These are phyloP conservation scores for Pythium myriotylum DNA, from an alignment of 352 stramenopile genomes.

Conservation along the genomic window DNA sequence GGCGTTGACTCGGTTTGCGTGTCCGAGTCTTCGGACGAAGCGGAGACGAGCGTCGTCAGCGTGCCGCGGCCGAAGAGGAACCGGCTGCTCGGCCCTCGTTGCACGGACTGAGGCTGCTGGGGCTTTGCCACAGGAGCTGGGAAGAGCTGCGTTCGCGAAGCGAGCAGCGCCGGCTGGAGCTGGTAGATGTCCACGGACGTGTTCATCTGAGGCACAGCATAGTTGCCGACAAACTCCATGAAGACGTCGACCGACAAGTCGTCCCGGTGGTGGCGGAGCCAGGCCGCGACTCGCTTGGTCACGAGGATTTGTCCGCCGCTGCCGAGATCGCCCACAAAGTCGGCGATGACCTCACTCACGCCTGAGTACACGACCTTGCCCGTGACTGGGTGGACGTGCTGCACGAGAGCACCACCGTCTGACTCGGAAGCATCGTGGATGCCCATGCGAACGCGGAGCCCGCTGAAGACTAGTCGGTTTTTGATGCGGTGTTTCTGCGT, in stretches of 20 bases:
- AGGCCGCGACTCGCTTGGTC: slow-evolving; percentile 5
- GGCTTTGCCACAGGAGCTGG: neutral
- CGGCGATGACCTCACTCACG: slow-evolving; percentile 22
- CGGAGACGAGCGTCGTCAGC: too few relatives aligned
- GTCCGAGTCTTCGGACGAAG: too few relatives aligned
- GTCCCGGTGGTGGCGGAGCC: slow-evolving; percentile 4
- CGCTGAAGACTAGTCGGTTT: slow-evolving; percentile 19
- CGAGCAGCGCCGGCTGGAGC: slow-evolving; percentile 31
- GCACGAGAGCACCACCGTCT: slow-evolving; percentile 2
- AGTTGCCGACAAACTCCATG: slow-evolving; percentile 34
- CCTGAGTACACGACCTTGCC: slow-evolving; percentile 30
- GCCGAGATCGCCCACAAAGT: slow-evolving; percentile 30
- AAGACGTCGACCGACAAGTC: slow-evolving; percentile 19
- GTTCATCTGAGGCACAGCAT: slow-evolving; percentile 47
- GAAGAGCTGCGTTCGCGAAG: slow-evolving; percentile 1
- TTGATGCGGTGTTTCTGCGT: neutral
- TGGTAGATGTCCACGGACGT: slow-evolving; percentile 48
- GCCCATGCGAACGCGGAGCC: slow-evolving; percentile 35
- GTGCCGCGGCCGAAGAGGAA: too few relatives aligned
- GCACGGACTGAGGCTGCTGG: too few relatives aligned
- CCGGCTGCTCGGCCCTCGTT: too few relatives aligned
- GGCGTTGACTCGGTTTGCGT: too few relatives aligned
- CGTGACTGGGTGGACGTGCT: slow-evolving; percentile 23
- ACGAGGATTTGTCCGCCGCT: slow-evolving; percentile 28
- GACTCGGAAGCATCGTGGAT: slow-evolving; percentile 3